Evolutionary conservation across 805 yeast species (phyloP), one percentile per base, ranked within the genome.

Genomic region (Myxozyma melibiosi): DNA sequence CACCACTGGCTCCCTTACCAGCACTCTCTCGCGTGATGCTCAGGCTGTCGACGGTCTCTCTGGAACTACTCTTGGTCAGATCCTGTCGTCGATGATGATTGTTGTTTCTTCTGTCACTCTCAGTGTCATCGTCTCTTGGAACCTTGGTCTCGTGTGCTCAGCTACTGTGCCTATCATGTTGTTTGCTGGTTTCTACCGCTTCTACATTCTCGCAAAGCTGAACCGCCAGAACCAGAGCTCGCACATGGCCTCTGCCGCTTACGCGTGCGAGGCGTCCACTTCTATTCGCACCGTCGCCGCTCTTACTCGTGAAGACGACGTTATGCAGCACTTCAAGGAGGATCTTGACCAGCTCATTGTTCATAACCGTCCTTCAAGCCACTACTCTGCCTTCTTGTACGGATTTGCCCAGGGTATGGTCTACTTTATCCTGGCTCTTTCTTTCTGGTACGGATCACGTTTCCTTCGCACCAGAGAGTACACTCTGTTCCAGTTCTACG

Each of bases 401-500:
- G 77, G 74, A 11, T 61, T 72, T 11, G 71, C 76, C 2, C 77
- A 76, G 59, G 76, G 77, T 13, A 61, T 73, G 49, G 67, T 74
- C 8, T 76, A 75, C 25, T 73, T 74, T 71, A 70, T 76, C 35
- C 66, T 73, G 64, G 79, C 76, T 2, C 70, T 76, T 6, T 73
- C 73, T 9, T 76, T 76, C 70, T 76, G 79, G 79, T 76, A 74
- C 65, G 79, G 79, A 2, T 64, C 76, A 3, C 68, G 70, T 5
- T 66, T 71, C 40, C 40, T 76, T 65, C 64, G 70, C 31, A 69
- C 67, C 40, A 66, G 66, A 20, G 67, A 66, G 48, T 69, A 70
- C 31, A 61, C 67, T 4, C 54, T 73, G 13, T 66, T 70, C 56
- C 71, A 71, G 49, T 76, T 74, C 66, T 76, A 69, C 48, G 75